These are phyloP conservation scores for Nannochloropsis gaditana DNA, from an alignment of 108 stramenopile genomes.

Conservation along the genomic window DNA sequence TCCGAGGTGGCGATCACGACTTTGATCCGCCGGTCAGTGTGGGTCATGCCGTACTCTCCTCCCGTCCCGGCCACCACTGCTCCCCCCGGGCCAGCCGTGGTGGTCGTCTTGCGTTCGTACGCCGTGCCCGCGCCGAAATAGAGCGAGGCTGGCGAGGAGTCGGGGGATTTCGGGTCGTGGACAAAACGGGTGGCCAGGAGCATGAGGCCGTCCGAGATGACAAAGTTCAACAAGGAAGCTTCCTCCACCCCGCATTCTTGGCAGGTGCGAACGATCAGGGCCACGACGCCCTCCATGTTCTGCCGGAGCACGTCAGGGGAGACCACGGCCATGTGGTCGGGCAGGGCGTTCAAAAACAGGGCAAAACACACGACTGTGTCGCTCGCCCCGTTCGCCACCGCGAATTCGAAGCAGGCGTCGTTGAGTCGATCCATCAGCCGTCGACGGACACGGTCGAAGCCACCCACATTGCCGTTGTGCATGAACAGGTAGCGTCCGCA, in stretches of 20 bases:
- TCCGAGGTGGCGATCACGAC: constrained; percentile 38
- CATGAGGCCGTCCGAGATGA: constrained; percentile 53
- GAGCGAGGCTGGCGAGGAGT: constrained; percentile 32
- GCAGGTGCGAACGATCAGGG: constrained; percentile 29
- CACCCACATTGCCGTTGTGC: constrained; percentile 37
- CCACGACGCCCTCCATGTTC: constrained; percentile 21
- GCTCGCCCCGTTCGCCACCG: constrained; percentile 40
- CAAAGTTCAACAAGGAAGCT: constrained; percentile 46
- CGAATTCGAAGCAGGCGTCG: constrained; percentile 46
- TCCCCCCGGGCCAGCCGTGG: neutral
- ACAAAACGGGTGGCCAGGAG: constrained; percentile 52
- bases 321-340: neutral
- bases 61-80: constrained; percentile 5
- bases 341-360: constrained; percentile 48
- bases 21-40: constrained; percentile 26
- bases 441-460: constrained; percentile 23
- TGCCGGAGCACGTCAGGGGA: neutral
- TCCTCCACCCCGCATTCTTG: constrained; percentile 3
- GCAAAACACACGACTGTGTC: constrained; percentile 56
- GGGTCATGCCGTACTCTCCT: constrained; percentile 32
- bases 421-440: constrained; percentile 28
- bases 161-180: neutral
- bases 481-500: constrained; percentile 31
- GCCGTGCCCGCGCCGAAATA: constrained; percentile 29
- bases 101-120: constrained; percentile 28